These are phyloP conservation scores for Fermentozyma sake DNA, from an alignment of 1,139 yeast species.

Conservation along the genomic window DNA sequence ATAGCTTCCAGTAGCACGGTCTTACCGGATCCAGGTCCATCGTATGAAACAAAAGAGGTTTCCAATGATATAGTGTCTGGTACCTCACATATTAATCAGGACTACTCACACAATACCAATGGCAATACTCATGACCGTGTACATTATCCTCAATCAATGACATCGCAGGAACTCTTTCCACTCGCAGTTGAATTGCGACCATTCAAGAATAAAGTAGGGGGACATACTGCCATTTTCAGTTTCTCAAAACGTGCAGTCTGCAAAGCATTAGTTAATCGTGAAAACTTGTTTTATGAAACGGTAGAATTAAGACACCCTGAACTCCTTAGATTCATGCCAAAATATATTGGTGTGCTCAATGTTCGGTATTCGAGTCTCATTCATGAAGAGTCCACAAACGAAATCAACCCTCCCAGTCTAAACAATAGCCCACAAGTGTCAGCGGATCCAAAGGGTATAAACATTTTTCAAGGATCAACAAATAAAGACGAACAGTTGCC, in stretches of 20 bases:
- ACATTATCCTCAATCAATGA: too few species aligned
- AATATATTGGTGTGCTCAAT: conserved; percentile 87
- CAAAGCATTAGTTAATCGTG: conserved; percentile 85
- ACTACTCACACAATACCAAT: too few species aligned
- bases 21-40: too few species aligned
- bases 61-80: too few species aligned
- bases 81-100: too few species aligned
- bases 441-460: not conserved
- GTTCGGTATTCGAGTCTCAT: conserved; percentile 68
- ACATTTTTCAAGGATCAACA: not conserved
- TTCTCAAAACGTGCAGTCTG: conserved; percentile 94
- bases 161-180: conserved; percentile 39
- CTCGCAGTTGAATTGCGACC: conserved; percentile 83
- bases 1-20: too few species aligned
- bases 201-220: conserved; percentile 91
- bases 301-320: conserved; percentile 76
- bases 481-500: conserved; percentile 1
- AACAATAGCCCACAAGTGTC: not conserved
- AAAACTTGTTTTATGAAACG: conserved; percentile 86
- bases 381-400: conserved; percentile 19
- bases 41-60: too few species aligned
- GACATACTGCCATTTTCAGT: conserved; percentile 94
- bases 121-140: too few species aligned
- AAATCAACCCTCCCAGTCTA: not conserved
- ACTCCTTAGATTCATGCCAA: conserved; percentile 80